Evolutionary conservation across 345 rosid genomes (phyloP), one percentile per base, ranked within the genome.

Genomic region (Cardamine chenopodiifolia): DNA sequence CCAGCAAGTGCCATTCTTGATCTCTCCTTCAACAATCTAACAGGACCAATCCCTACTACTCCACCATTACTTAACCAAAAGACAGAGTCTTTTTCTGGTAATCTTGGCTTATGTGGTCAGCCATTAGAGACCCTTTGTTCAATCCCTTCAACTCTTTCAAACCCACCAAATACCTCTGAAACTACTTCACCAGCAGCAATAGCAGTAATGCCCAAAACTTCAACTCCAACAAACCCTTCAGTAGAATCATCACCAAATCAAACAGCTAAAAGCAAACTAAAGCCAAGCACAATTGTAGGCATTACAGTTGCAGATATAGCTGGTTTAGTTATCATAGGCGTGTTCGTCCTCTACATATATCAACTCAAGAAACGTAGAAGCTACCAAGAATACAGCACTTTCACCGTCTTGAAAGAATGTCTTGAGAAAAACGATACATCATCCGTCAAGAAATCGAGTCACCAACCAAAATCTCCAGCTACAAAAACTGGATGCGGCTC

Each of bases 21-120:
- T 79, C 84, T 91, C 53, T 89, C 97, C 5, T 91, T 89, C 87
- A 94, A 94, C 73, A 89, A 89, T 39, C 81, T 94, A 37, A 91
- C 93, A 10, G 97, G 97, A 37, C 76, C 91, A 22, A 87, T 94
- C 20, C 98, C 98, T 2, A 70, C 67, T 48, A 71, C 88, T 13
- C 70, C 53, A n/a, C 26, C 87, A 49, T 57, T 87, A 76, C 78
- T 79, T 8, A 85, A 87, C 77, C 97, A 89, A 80, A 89, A 86
- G 72, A 40, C 80, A 0, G 88, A 81, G 56, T 81, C 85, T 14
- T 88, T 87, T 54, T 76, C 78, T 0, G 96, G 96, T 19, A 94
- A 94, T 22, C 10, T 55, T 2, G 86, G 83, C 52, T 83, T 94
- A 18, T 94, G 98, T 67, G 98, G 98, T n/a, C 86, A 83, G 66